Percentiles rank a stretch among this genome's conserved stretches.
These are phyloP conservation scores for Trichosporon sp. DNA, from an alignment of 1,284 basidiomycete genomes.

Conservation along the genomic window DNA sequence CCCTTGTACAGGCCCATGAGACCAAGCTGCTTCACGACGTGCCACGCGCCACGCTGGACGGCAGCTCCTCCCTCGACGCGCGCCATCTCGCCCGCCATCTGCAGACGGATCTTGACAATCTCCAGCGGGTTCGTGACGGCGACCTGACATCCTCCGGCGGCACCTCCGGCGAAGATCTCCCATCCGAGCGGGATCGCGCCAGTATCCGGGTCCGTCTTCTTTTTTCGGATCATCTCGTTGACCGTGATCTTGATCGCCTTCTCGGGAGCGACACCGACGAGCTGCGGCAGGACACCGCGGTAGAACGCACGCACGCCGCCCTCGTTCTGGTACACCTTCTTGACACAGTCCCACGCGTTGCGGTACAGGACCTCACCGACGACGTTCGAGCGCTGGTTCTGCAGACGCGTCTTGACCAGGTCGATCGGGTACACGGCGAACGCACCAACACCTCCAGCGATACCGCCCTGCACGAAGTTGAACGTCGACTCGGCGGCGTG, in stretches of 20 bases:
- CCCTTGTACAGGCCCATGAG: slow-evolving; percentile 82
- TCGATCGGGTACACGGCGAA: slow-evolving; percentile 65
- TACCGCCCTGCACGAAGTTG: slow-evolving; percentile 83
- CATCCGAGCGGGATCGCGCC: slow-evolving; percentile 80
- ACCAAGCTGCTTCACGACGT: slow-evolving; percentile 89
- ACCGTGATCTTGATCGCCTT: slow-evolving; percentile 73
- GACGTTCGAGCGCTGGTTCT: slow-evolving; percentile 92
- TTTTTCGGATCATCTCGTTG: slow-evolving; percentile 83
- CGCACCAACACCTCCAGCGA: slow-evolving; percentile 69
- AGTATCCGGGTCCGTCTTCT: slow-evolving; percentile 86
- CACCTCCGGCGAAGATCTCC: slow-evolving; percentile 88
- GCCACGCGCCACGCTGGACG: slow-evolving; percentile 74
- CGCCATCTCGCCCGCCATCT: slow-evolving; percentile 84
- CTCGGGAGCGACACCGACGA: slow-evolving; percentile 96
- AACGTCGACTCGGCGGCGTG: slow-evolving; percentile 64
- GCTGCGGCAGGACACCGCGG: slow-evolving; percentile 88
- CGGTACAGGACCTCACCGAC: slow-evolving; percentile 92
- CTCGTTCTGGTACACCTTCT: slow-evolving; percentile 92
- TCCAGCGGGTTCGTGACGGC: slow-evolving; percentile 91
- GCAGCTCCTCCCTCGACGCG: slow-evolving; percentile 66
- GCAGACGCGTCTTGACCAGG: slow-evolving; percentile 74
- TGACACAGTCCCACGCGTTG: slow-evolving; percentile 89
- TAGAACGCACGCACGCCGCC: slow-evolving; percentile 89
- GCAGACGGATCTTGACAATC: slow-evolving; percentile 87
- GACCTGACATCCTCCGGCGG: slow-evolving; percentile 95